Base-by-base conservation (phyloP, 108 stramenopile species). In the Aureococcus anophagefferens region DNA sequence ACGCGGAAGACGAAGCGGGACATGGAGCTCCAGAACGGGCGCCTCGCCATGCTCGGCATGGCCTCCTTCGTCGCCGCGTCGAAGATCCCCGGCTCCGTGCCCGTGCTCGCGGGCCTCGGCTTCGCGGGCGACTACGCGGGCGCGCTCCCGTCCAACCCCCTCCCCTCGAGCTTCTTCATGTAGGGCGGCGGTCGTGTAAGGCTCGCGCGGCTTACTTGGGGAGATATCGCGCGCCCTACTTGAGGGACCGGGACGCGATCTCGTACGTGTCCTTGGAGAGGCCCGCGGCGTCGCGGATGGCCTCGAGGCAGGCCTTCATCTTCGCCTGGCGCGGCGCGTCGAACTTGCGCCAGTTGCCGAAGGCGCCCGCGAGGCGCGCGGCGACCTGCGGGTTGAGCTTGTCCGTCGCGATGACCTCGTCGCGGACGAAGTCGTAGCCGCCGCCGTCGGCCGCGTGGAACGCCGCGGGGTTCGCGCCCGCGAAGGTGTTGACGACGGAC, bases 381-480 rank as follows among this genome's bases (percentile, higher is more conserved):
- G 89, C 88, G 62, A 98, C 85, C 77, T 95, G 93, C 25, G 96
- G 89, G 75, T 98, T 98, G 30, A 94, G 69, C 65, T 83, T 72
- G 75, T 98, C 96, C 4, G 96, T 72, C 64, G 88, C 81, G 45
- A 78, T 73, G 31, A 97, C 67, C 35, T 82, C 80, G 62, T 96
- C 91, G 4, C 87, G 86, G 16, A 98, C n/a, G 66, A 95, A 91
- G 63, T 75, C 65, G 80, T 98, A 98, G 0, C 94, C 96, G 21
- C 68, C 72, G n/a, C 96, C 96, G 62, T 74, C 74, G 44, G 76
- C 83, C 45, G 83, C 87, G 76, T 98, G 96, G 77, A 95, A 98
- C n/a, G 77, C 79, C 31, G 79, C 67, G 28, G 90, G 66, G 72
- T 93, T 93, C 76, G 83, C 85, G 62, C 46, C 36, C 1, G 91